Evolutionary conservation across 1,139 yeast genomes (phyloP).

Genomic region (Hansenula sp.): DNA sequence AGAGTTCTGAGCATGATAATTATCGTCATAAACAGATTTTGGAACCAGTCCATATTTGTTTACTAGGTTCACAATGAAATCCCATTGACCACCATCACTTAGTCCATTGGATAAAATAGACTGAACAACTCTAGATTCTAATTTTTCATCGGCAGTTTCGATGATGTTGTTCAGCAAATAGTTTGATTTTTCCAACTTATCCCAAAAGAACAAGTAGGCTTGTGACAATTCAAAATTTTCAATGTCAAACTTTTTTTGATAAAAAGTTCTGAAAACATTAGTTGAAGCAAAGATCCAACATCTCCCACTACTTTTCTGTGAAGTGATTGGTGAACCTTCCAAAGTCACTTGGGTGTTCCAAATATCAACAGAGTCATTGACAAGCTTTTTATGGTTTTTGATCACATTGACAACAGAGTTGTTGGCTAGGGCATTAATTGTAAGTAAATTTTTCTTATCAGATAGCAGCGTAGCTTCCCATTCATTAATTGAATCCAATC

Average conservation of each 20-base stretch:
- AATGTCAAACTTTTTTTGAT: conserved; percentile 59
- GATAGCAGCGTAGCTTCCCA: conserved; percentile 51
- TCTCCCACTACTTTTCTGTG: conserved; percentile 70
- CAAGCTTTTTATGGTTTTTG: conserved; percentile 24
- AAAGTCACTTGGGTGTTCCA: conserved; percentile 61
- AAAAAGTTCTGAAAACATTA: conserved; percentile 58
- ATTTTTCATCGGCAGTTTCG: conserved; percentile 57
- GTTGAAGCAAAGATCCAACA: conserved; percentile 87
- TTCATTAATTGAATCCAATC: conserved; percentile 29
- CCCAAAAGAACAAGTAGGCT: conserved; percentile 65
- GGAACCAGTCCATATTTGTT: conserved; percentile 78
- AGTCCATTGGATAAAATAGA: conserved; percentile 60
- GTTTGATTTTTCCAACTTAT: conserved; percentile 70
- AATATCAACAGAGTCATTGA: conserved; percentile 23
- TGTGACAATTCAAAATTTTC: conserved; percentile 72
- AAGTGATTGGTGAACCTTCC: conserved; percentile 60
- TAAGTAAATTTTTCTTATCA: conserved; percentile 54
- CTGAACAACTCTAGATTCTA: conserved; percentile 65
- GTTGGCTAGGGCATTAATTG: conserved; percentile 55
- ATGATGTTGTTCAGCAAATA: conserved; percentile 68
- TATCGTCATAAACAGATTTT: conserved; percentile 63
- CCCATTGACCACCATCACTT: conserved; percentile 83
- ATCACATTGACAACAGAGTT: conserved; percentile 45
- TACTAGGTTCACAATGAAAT: conserved; percentile 69
- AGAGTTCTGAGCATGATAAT: conserved; percentile 54